Conservation (phyloP, 2,329 filamentous ascomycete genomes). For the Berkeleyomyces basicola region DNA sequence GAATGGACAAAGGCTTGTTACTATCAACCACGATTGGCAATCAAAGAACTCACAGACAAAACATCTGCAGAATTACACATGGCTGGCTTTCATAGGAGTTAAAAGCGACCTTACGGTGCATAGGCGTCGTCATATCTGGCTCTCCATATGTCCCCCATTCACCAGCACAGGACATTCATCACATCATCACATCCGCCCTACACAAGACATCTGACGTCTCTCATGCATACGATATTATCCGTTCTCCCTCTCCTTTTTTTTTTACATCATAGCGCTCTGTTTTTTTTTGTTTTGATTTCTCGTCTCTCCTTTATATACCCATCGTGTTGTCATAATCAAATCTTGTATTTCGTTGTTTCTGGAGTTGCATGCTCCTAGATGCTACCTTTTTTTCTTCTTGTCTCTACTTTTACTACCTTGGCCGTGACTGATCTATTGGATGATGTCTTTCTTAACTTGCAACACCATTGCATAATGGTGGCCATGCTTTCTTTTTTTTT, state of each 20-base stretch:
- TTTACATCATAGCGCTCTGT: background rate
- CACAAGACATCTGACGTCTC: background rate
- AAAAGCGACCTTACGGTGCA: too few species aligned
- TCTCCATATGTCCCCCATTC: too few species aligned
- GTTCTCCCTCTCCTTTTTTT: background rate
- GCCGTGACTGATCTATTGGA: too few species aligned
- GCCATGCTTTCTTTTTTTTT: too few species aligned
- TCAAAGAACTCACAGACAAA: background rate
- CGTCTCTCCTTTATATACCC: constrained; percentile 1
- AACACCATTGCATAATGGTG: too few species aligned
- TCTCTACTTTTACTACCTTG: background rate
- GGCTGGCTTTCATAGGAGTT: background rate
- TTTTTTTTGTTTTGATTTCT: background rate
- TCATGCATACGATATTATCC: background rate
- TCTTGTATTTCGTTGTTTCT: background rate
- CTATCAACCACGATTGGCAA: background rate
- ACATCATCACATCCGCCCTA: too few species aligned
- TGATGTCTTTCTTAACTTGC: too few species aligned
- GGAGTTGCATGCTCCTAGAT: background rate
- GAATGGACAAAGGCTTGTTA: background rate
- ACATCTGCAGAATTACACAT: background rate
- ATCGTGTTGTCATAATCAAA: background rate
- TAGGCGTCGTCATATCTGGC: too few species aligned
- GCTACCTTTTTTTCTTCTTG: background rate
- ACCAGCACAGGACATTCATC: too few species aligned